A percentile compares a stretch with the other conserved stretches of the same genome.
phyloP scores from a whole-genome alignment of 768 basidiomycete genomes.

The Terana coerulea region DNA sequence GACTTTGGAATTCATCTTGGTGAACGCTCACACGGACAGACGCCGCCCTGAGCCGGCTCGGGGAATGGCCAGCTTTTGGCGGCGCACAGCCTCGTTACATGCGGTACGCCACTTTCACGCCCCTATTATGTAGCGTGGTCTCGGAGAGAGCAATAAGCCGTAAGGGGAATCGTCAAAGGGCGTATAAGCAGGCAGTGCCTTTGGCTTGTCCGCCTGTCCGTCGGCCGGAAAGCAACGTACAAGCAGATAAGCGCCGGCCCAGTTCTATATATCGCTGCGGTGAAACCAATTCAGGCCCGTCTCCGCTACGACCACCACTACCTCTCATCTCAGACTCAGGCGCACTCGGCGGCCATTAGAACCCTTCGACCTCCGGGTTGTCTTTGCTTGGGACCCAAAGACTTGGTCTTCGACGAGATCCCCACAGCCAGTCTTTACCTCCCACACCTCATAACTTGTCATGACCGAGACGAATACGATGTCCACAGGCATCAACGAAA shows the following conservation, averaged over 20 bases:
- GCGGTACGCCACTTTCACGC: background rate
- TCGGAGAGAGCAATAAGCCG: constrained; percentile 6
- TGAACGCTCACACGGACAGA: constrained; percentile 4
- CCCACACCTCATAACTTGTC: constrained; percentile 42
- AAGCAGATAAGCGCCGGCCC: background rate
- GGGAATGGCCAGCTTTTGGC: background rate
- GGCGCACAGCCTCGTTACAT: constrained; percentile 1
- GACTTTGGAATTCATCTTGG: background rate
- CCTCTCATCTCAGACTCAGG: no score
- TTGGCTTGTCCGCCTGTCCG: background rate
- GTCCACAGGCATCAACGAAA: constrained; percentile 8
- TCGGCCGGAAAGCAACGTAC: background rate
- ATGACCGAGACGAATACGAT: constrained; percentile 43
- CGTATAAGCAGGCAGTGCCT: constrained; percentile 4
- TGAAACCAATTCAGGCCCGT: background rate
- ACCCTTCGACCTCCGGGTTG: background rate
- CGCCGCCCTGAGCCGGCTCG: background rate
- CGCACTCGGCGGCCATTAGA: no score
- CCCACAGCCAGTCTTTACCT: constrained; percentile 16
- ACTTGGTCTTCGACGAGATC: constrained; percentile 16
- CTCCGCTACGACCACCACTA: constrained; percentile 1
- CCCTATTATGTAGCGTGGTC: background rate
- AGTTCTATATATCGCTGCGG: constrained; percentile 5
- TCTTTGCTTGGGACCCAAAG: background rate
- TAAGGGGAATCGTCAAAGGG: constrained; percentile 9